Evolutionary conservation across 768 basidiomycete genomes (phyloP).

Genomic region (Hygrophorus russula): DNA sequence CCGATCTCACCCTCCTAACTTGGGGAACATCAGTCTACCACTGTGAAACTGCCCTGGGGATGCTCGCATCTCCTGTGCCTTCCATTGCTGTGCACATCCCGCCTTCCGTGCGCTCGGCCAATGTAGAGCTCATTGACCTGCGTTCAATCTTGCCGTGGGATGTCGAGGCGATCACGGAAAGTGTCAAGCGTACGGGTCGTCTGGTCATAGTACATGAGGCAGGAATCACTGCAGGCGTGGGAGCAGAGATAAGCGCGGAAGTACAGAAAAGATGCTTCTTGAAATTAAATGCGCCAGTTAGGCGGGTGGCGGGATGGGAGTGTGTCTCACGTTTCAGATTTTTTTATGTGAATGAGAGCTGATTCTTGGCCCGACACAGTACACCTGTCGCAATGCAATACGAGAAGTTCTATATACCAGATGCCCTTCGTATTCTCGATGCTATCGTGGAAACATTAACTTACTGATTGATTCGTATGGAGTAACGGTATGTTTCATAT

Average conservation of each 20-base stretch:
- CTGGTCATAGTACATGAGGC: conserved; percentile 91
- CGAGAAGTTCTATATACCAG: conserved; percentile 90
- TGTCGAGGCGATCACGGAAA: conserved; percentile 65
- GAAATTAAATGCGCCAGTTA: conserved; percentile 80
- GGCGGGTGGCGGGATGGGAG: conserved; percentile 89
- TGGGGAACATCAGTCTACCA: conserved; percentile 94
- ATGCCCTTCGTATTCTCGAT: conserved; percentile 74
- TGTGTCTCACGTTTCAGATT: conserved; percentile 34
- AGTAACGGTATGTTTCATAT: conserved; percentile 1
- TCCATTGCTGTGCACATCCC: conserved; percentile 59
- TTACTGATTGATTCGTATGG: conserved; percentile 30
- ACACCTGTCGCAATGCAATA: conserved; percentile 77
- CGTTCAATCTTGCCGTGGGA: conserved; percentile 89
- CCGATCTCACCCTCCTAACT: conserved; percentile 80
- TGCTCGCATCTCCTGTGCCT: conserved; percentile 57
- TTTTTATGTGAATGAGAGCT: neutral
- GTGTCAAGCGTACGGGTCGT: conserved; percentile 76
- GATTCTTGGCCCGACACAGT: conserved; percentile 25
- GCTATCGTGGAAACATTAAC: conserved; percentile 73
- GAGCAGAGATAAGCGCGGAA: conserved; percentile 86
- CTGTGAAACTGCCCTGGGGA: conserved; percentile 72
- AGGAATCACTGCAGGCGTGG: conserved; percentile 77
- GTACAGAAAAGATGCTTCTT: conserved; percentile 84
- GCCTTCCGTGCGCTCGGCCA: conserved; percentile 47
- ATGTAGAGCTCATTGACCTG: conserved; percentile 83